Evolutionary conservation across 78 protist species (phyloP).

Genomic region (Trichosphaerium sp.): DNA sequence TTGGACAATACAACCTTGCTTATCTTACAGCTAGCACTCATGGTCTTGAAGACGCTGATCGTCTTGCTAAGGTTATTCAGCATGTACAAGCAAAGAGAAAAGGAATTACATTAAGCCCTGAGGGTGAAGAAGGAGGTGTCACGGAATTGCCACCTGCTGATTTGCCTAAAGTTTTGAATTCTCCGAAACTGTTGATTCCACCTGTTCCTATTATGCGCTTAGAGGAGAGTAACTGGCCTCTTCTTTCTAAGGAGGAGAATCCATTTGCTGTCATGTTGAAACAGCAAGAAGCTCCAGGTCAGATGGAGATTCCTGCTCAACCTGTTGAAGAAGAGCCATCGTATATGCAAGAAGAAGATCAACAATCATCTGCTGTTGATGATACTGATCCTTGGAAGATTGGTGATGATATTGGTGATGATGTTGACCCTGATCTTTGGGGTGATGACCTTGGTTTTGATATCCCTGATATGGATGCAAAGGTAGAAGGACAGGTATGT

Average conservation of each 20-base stretch:
- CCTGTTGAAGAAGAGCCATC: too few relatives aligned
- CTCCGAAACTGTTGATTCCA: conserved; percentile 25
- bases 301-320: too few relatives aligned
- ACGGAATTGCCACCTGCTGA: neutral
- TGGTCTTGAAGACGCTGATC: conserved; percentile 65
- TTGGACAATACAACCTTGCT: conserved; percentile 68
- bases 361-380: too few relatives aligned
- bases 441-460: conserved; percentile 4
- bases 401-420: neutral
- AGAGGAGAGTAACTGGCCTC: conserved; percentile 79
- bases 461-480: too few relatives aligned
- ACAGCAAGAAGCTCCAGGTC: too few relatives aligned
- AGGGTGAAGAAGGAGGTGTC: neutral
- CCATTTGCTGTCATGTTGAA: conserved; percentile 22
- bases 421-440: conserved; percentile 2
- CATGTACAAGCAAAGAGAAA: neutral
- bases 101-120: neutral
- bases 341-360: too few relatives aligned
- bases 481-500: too few relatives aligned
- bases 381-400: neutral
- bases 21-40: conserved; percentile 64
- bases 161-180: neutral
- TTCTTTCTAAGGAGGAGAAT: conserved; percentile 34
- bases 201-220: conserved; percentile 41
- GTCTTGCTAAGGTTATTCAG: neutral